Evolutionary conservation across 148 eudicot species (phyloP).

Genomic region (Rhododendron vialii): DNA sequence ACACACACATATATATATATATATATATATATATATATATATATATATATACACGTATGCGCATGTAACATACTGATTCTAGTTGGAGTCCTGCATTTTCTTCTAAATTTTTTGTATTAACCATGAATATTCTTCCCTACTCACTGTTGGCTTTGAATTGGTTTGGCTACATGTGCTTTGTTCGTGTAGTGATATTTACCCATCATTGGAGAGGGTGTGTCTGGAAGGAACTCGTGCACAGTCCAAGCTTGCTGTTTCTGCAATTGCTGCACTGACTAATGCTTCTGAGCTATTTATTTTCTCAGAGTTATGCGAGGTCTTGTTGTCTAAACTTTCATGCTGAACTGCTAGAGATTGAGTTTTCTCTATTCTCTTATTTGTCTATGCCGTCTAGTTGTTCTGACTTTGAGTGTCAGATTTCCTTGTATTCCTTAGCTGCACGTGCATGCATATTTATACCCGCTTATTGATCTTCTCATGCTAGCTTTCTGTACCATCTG

Average conservation of each 20-base stretch:
- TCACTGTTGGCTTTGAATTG: neutral
- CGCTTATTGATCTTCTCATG: constrained; percentile 13
- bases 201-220: constrained; percentile 67
- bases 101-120: neutral
- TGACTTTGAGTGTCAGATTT: neutral
- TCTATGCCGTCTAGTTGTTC: neutral
- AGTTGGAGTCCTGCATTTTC: neutral
- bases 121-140: neutral
- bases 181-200: constrained; percentile 64
- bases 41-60: neutral
- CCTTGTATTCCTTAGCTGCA: neutral
- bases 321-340: constrained; percentile 6
- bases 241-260: constrained; percentile 78
- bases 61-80: neutral
- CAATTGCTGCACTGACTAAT: constrained; percentile 48
- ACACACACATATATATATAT: neutral
- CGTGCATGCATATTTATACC: neutral
- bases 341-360: neutral
- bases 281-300: constrained; percentile 42
- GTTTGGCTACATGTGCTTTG: constrained; percentile 17
- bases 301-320: constrained; percentile 61
- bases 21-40: neutral
- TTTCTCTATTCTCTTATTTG: neutral
- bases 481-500: neutral
- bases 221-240: constrained; percentile 78